Base-by-base conservation (phyloP, 768 basidiomycete genomes). In the Lactifluus piperatus region DNA sequence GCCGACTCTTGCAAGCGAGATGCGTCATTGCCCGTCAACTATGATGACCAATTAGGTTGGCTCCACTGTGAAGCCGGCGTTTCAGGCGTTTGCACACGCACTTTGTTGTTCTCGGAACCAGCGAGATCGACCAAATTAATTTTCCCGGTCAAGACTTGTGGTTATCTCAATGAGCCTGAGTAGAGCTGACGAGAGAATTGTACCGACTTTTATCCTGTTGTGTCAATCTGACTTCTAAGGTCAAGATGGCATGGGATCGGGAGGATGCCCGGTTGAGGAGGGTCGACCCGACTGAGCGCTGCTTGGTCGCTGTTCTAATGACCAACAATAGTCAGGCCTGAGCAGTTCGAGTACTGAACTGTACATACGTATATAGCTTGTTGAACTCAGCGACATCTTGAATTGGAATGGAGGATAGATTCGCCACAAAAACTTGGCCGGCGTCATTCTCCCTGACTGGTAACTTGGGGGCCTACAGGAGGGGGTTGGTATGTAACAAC, bases 21-120 rank as follows among this genome's bases (percentile, higher is more conserved):
- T 1, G 83, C 75, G 68, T 94, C 88, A 64, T 93, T 94, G 5
- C 92, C 91, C 4, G 93, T 93, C 27, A 88, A 76, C 77, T 84
- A 62, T 16, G 6, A 36, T 20, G 27, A 48, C 27, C 11, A 11
- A 36, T 13, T 54, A 41, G 32, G 24, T 56, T 49, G 26, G 48
- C n/a, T 26, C n/a, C 43, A 9, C 20, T 18, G 5, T n/a, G 37
- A 36, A n/a, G 34, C 10, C 16, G 22, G 29, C 9, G 5, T 32
- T 24, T n/a, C 2, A 39, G 8, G 13, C 26, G 41, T 14, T 4
- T 43, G 7, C 10, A 14, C n/a, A 63, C 70, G 18, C 37, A 83
- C 84, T 72, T 90, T 94, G 70, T 93, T 94, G 67, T 93, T 93
- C 73, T 94, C 92, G 0, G 88, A 91, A 27, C 92, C 92, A 18